Evolutionary conservation across 2,329 filamentous ascomycete genomes (phyloP).

Genomic region (Diaporthe citri): DNA sequence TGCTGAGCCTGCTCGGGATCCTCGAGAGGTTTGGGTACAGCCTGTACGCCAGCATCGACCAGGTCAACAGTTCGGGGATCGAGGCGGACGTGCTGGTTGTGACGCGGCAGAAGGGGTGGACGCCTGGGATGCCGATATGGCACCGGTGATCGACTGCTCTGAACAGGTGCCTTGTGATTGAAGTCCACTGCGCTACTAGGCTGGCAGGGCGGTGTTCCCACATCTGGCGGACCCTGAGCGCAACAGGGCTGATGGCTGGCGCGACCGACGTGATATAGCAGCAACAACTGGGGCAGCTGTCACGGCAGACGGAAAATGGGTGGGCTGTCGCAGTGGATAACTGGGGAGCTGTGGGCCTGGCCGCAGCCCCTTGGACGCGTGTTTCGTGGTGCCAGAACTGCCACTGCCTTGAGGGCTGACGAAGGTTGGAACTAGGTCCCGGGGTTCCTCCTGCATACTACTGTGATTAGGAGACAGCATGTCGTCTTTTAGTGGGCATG

Average conservation of each 20-base stretch:
- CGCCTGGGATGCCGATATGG: conserved; percentile 34
- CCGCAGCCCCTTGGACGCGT: conserved; percentile 20
- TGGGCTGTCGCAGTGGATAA: background rate
- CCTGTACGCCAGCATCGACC: conserved; percentile 55
- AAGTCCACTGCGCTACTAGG: background rate
- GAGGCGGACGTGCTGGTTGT: conserved; percentile 41
- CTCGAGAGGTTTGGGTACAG: conserved; percentile 54
- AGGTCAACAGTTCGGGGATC: conserved; percentile 38
- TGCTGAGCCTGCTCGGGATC: conserved; percentile 51
- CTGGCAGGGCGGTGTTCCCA: conserved; percentile 1
- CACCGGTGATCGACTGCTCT: conserved; percentile 15
- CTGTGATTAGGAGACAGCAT: background rate
- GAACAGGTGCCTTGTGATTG: background rate
- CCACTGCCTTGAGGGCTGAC: background rate
- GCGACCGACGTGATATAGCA: background rate
- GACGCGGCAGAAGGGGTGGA: conserved; percentile 36
- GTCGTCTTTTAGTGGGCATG: background rate
- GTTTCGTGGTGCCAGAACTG: conserved; percentile 18
- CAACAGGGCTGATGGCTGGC: conserved; percentile 9
- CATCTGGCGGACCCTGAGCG: conserved; percentile 5
- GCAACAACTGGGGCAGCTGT: conserved; percentile 17
- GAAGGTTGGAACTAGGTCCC: background rate
- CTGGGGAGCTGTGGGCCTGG: conserved; percentile 6
- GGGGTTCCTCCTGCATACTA: background rate
- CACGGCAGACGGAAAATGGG: conserved; percentile 16